phyloP scores from a whole-genome alignment of 352 stramenopile genomes.

The Pythium plurisporium region DNA sequence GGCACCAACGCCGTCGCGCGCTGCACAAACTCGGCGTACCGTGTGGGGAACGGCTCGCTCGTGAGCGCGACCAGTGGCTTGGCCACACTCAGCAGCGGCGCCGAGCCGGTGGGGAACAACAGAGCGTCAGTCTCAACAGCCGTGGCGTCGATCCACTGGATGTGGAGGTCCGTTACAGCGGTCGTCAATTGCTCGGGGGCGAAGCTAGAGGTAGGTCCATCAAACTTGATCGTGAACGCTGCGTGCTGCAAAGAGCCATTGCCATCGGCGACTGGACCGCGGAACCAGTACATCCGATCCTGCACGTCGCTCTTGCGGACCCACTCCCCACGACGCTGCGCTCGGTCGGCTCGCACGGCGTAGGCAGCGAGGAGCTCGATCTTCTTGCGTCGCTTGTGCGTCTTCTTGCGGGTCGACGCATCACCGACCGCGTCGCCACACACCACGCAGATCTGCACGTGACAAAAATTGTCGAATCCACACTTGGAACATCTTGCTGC shows the following conservation, averaged over 20 bases:
- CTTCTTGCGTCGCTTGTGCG: constrained; percentile 10
- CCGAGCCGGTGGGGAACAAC: neutral
- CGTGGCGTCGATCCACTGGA: neutral
- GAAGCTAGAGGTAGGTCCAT: neutral
- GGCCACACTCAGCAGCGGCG: neutral
- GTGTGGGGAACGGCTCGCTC: constrained; percentile 8
- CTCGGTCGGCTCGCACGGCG: neutral
- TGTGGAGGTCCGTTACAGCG: neutral
- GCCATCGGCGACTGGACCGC: neutral
- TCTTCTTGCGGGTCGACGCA: constrained; percentile 2
- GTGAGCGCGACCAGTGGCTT: neutral
- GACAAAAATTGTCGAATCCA: constrained; percentile 13
- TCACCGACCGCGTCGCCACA: constrained; percentile 5
- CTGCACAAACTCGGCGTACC: constrained; percentile 16
- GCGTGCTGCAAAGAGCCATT: neutral
- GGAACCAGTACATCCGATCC: constrained; percentile 22
- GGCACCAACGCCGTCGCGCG: constrained; percentile 2
- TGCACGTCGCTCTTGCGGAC: constrained; percentile 21
- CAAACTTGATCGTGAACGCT: neutral
- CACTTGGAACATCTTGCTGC: neutral
- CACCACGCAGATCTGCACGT: constrained; percentile 5
- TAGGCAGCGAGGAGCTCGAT: neutral
- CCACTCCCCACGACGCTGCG: constrained; percentile 16
- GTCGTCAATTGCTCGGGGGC: neutral
- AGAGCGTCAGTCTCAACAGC: neutral